These are phyloP conservation scores for Colletotrichum simmondsii DNA, from an alignment of 2,329 filamentous ascomycete genomes.

Conservation along the genomic window DNA sequence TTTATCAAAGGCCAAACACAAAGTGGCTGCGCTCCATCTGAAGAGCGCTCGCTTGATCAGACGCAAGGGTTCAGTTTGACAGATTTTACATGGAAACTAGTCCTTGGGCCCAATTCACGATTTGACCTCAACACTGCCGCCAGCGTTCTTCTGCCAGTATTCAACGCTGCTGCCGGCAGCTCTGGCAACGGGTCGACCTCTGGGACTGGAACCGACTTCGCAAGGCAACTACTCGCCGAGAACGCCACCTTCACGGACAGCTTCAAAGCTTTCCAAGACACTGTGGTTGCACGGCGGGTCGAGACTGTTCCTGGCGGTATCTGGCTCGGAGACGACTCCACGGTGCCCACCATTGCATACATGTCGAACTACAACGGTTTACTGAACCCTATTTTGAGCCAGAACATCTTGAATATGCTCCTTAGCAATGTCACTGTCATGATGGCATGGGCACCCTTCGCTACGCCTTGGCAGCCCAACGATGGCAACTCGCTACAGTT, in stretches of 20 bases:
- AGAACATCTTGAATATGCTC: slow-evolving; percentile 74
- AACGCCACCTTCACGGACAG: slow-evolving; percentile 61
- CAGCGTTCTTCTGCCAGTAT: slow-evolving; percentile 50
- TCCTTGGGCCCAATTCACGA: slow-evolving; percentile 53
- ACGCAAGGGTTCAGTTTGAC: slow-evolving; percentile 51
- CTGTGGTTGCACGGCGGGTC: slow-evolving; percentile 70
- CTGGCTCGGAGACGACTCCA: slow-evolving; percentile 74
- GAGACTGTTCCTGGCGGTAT: slow-evolving; percentile 83
- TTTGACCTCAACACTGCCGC: slow-evolving; percentile 28
- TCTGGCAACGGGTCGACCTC: slow-evolving; percentile 34
- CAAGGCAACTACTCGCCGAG: slow-evolving; percentile 7
- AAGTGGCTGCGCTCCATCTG: slow-evolving; percentile 62
- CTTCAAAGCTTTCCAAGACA: slow-evolving; percentile 74
- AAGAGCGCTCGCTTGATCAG: slow-evolving; percentile 54
- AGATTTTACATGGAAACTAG: slow-evolving; percentile 45
- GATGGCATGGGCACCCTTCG: slow-evolving; percentile 80
- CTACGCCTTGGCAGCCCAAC: slow-evolving; percentile 75
- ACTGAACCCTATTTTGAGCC: slow-evolving; percentile 68
- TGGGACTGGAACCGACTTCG: slow-evolving; percentile 35
- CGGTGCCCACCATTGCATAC: slow-evolving; percentile 76
- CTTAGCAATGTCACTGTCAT: slow-evolving; percentile 75
- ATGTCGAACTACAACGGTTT: slow-evolving; percentile 69
- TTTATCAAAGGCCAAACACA: slow-evolving; percentile 72
- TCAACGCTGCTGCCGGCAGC: slow-evolving; percentile 40
- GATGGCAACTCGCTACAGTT: slow-evolving; percentile 82